Percentiles rank a stretch among this genome's conserved stretches.
Evolutionary conservation across 73 alveolate species (phyloP).

Genomic region (Stentor coeruleus): DNA sequence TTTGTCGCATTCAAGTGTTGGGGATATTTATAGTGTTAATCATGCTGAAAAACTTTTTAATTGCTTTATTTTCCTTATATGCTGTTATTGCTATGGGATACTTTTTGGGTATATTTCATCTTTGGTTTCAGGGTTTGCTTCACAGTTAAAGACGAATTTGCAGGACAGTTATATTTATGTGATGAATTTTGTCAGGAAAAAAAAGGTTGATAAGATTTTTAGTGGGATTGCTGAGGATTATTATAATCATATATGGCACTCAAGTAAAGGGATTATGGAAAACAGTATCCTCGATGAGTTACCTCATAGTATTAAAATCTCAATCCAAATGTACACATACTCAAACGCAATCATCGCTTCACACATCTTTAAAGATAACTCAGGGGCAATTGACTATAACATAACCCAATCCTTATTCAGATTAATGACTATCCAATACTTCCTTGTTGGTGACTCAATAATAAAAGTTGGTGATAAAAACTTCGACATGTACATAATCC

Average conservation of each 20-base stretch:
- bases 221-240: neutral
- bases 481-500: conserved; percentile 32
- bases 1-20: conserved; percentile 56
- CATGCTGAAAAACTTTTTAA: conserved; percentile 40
- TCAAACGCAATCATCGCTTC: neutral
- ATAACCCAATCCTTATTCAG: conserved; percentile 35
- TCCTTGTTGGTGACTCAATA: conserved; percentile 43
- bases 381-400: conserved; percentile 18
- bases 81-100: conserved; percentile 47
- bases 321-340: neutral
- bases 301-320: neutral
- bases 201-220: neutral
- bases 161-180: neutral
- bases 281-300: neutral
- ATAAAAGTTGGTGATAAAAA: conserved; percentile 51
- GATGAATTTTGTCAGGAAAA: neutral
- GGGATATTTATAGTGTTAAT: conserved; percentile 45
- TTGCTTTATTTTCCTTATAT: conserved; percentile 34
- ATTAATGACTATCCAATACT: conserved; percentile 34
- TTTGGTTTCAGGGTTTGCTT: conserved; percentile 41
- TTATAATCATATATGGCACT: neutral
- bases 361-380: neutral
- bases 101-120: conserved; percentile 55
- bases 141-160: neutral
- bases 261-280: conserved; percentile 1